Evolutionary conservation across 2,329 filamentous ascomycete genomes (phyloP).

Genomic region (Pseudogymnoascus sp.): DNA sequence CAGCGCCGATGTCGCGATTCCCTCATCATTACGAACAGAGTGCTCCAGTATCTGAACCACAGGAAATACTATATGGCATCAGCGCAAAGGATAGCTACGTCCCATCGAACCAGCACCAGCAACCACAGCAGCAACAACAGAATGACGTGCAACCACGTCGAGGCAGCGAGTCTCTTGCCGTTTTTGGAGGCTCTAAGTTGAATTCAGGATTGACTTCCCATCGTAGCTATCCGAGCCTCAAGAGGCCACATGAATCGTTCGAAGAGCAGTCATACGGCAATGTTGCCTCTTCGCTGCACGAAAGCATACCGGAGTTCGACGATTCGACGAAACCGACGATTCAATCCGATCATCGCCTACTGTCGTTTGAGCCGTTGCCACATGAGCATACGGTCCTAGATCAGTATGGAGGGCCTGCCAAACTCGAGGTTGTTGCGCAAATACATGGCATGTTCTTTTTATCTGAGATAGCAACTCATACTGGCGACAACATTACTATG

Average conservation of each 20-base stretch:
- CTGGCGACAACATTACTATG: slow-evolving; percentile 44
- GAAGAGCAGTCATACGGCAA: slow-evolving; percentile 24
- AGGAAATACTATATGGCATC: background rate
- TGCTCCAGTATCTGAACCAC: background rate
- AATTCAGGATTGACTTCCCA: slow-evolving; percentile 20
- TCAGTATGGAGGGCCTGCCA: slow-evolving; percentile 38
- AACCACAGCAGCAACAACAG: background rate
- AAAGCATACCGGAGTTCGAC: slow-evolving; percentile 19
- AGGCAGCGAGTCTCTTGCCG: slow-evolving; percentile 1
- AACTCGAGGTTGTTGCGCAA: slow-evolving; percentile 52
- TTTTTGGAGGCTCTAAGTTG: background rate
- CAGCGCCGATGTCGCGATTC: background rate
- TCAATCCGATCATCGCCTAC: slow-evolving; percentile 27
- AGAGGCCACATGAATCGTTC: slow-evolving; percentile 23
- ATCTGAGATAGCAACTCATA: slow-evolving; percentile 47
- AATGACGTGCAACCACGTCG: background rate
- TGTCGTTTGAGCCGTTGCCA: slow-evolving; percentile 25
- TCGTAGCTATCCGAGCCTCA: slow-evolving; percentile 27
- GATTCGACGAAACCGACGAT: slow-evolving; percentile 25
- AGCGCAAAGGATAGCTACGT: background rate
- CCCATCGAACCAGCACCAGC: background rate
- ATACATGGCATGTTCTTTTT: slow-evolving; percentile 86
- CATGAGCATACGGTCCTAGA: slow-evolving; percentile 41
- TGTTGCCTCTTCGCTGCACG: slow-evolving; percentile 22
- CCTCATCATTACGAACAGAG: slow-evolving; percentile 4